Conservation (phyloP, 2,329 filamentous ascomycete species). For the Neofusicoccum parvum region DNA sequence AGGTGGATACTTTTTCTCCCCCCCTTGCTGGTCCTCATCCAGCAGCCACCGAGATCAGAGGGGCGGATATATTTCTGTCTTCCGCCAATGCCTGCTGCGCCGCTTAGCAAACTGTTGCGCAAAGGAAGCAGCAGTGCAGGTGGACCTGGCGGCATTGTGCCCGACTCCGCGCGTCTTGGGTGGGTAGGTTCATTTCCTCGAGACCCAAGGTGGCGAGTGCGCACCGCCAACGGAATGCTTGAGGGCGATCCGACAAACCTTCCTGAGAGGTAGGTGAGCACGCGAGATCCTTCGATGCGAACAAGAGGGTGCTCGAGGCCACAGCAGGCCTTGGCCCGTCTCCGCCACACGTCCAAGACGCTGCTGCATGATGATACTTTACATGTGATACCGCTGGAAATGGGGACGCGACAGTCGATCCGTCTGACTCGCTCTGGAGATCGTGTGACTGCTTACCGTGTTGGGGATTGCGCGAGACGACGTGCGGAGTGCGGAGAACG, state of each 20-base stretch:
- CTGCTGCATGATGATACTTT: not conserved
- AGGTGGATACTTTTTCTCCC: not conserved
- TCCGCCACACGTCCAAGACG: not conserved
- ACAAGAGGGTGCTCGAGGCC: too few relatives aligned
- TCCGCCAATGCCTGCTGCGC: not conserved
- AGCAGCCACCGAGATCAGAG: too few relatives aligned
- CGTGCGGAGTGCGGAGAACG: slow-evolving; percentile 8
- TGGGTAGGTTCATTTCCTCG: not conserved
- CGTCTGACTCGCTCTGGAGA: not conserved
- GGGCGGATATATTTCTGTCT: too few relatives aligned
- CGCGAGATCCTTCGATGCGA: too few relatives aligned
- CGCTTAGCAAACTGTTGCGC: not conserved
- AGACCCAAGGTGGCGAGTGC: not conserved
- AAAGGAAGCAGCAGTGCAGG: not conserved
- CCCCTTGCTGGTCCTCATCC: not conserved
- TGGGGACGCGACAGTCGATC: not conserved
- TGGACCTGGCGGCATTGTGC: not conserved
- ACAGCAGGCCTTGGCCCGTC: not conserved
- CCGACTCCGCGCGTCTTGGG: not conserved
- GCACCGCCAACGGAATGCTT: not conserved
- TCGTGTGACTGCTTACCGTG: not conserved
- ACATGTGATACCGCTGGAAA: not conserved
- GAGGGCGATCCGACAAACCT: not conserved
- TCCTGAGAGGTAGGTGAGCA: not conserved
- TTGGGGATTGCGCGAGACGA: not conserved